Base-by-base conservation (phyloP, 75 land plant species). In the Picea glauca region DNA sequence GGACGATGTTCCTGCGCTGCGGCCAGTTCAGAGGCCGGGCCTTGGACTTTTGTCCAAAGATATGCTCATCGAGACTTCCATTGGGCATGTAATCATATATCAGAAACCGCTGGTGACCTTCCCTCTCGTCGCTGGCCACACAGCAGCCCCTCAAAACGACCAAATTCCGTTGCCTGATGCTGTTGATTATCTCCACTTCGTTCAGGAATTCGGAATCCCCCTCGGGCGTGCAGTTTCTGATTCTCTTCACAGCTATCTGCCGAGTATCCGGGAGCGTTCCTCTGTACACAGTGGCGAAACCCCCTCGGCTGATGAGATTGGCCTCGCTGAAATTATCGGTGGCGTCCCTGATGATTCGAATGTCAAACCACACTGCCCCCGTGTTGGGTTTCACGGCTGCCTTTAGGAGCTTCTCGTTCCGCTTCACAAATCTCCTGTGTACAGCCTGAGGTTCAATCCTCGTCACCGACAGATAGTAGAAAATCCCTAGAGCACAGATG, bases 361-460 rank as follows among this genome's bases (percentile, higher is more conserved):
- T 80, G 9, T 79, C 75, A 77, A 76, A 93, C 90, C 87, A 85
- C 35, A 84, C 82, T 32, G 89, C 70, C 5, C 88, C 91, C 8
- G 84, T 80, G 83, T 81, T 87, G 0, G 87, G 88, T 61, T 81
- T 26, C 33, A 73, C 14, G 58, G 72, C 20, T 68, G 35, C 65
- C 46, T 3, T 58, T 43, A 17, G 80, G 17, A 46, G 50, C 5
- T 46, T 46, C 60, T 57, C 63, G 57, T 76, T 58, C 30, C 68
- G 62, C 38, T 21, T 60, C 58, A 82, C 81, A 40, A 76, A 75
- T 56, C 67, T 73, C 12, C 74, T 59, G 54, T 79, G 83, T 13
- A 58, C 5, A 1, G 74, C 81, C 8, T 74, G 59, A 18, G 75
- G 15, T 57, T 59, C 72, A 23, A 43, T 67, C 54, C 58, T 61